Percentiles rank a stretch among this genome's conserved stretches.
phyloP scores from a whole-genome alignment of 2,329 filamentous ascomycete genomes.

The Periglandula ipomoeae region DNA sequence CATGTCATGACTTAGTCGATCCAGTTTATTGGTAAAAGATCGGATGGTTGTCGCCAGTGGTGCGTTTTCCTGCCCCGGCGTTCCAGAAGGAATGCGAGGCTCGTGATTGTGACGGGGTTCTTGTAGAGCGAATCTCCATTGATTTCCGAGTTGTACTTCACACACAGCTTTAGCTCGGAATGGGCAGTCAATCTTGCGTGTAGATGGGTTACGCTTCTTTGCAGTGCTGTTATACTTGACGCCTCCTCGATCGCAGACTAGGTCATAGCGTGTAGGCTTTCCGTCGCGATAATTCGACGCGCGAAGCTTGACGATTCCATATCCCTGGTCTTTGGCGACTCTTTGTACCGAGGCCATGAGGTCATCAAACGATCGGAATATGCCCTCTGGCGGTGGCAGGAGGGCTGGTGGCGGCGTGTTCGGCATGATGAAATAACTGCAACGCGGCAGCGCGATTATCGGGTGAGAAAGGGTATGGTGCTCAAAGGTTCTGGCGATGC shows the following conservation, averaged over 20 bases:
- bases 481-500: background rate
- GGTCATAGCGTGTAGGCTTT: conserved; percentile 52
- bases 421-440: conserved; percentile 29
- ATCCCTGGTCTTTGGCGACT: conserved; percentile 52
- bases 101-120: conserved; percentile 54
- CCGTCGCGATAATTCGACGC: conserved; percentile 55
- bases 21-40: conserved; percentile 50
- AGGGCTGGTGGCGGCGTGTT: conserved; percentile 39
- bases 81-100: conserved; percentile 43
- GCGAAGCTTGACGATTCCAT: conserved; percentile 53
- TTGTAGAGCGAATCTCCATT: conserved; percentile 56
- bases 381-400: conserved; percentile 49
- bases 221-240: conserved; percentile 58
- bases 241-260: conserved; percentile 54
- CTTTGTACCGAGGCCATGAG: conserved; percentile 48
- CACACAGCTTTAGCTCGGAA: conserved; percentile 56
- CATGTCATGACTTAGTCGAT: conserved; percentile 49
- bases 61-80: conserved; percentile 47
- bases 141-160: conserved; percentile 52
- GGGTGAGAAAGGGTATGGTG: conserved; percentile 7
- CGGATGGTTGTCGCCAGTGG: conserved; percentile 49
- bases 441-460: conserved; percentile 21
- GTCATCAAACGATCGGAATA: conserved; percentile 51
- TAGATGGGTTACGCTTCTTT: conserved; percentile 55
- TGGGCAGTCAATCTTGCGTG: conserved; percentile 54